Evolutionary conservation across 495 filamentous ascomycete genomes (phyloP).

Genomic region (Trichoderma reesei): DNA sequence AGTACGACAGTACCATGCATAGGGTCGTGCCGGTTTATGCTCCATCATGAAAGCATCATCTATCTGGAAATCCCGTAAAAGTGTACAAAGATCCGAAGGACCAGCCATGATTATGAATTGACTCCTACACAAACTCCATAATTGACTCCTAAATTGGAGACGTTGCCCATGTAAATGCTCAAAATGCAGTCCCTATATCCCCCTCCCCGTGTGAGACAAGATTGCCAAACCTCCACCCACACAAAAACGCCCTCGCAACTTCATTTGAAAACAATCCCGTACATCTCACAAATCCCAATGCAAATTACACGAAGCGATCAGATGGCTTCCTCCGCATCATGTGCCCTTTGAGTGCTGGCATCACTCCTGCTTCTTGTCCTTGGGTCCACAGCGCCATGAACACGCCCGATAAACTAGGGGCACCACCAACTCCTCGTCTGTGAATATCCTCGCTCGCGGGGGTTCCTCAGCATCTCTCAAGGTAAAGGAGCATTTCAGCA

Average conservation of each 20-base stretch:
- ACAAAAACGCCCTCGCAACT: not conserved
- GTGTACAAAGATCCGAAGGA: too few species aligned
- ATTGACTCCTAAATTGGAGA: too few species aligned
- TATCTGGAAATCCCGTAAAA: too few species aligned
- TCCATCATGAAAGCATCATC: too few species aligned
- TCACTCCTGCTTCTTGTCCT: not conserved
- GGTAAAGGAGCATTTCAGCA: slow-evolving; percentile 17
- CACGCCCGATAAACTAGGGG: slow-evolving; percentile 54
- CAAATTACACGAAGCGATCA: too few species aligned
- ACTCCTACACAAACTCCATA: too few species aligned
- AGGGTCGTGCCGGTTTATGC: too few species aligned
- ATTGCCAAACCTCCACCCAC: not conserved
- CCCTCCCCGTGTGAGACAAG: not conserved
- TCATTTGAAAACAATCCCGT: not conserved
- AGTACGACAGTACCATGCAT: too few species aligned
- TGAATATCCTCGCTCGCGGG: slow-evolving; percentile 18
- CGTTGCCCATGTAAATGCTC: not conserved
- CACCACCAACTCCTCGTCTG: slow-evolving; percentile 28
- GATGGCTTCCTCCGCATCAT: too few species aligned
- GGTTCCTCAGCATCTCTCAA: too few species aligned
- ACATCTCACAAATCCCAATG: not conserved
- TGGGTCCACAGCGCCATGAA: slow-evolving; percentile 45
- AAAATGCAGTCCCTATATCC: not conserved
- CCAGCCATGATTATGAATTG: too few species aligned
- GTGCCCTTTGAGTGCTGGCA: too few species aligned